Evolutionary conservation across 176 grass and related monocot species (phyloP).

Genomic region (Zoysia japonica): DNA sequence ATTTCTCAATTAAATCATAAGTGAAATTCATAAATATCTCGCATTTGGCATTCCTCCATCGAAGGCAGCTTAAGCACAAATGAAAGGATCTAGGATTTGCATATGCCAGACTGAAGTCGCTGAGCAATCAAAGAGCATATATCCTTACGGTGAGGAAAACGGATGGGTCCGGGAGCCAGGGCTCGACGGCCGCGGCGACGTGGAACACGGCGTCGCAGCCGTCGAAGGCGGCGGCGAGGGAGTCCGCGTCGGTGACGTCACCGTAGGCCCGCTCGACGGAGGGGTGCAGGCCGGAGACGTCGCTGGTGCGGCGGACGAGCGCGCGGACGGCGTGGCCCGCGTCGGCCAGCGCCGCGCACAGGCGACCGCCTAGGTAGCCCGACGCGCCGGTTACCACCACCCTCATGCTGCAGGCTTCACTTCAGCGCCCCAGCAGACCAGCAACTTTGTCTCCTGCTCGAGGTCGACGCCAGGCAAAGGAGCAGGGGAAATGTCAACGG

Average conservation of each 20-base stretch:
- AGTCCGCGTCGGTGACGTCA: conserved; percentile 71
- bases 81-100: neutral
- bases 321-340: conserved; percentile 69
- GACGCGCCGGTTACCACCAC: conserved; percentile 81
- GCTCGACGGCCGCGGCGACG: conserved; percentile 70
- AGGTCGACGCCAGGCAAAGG: neutral
- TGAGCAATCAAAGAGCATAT: neutral
- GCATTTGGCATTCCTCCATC: neutral
- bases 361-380: conserved; percentile 69
- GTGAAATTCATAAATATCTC: neutral
- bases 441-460: neutral
- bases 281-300: conserved; percentile 47
- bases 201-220: conserved; percentile 77
- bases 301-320: conserved; percentile 67
- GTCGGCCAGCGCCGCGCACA: conserved; percentile 60
- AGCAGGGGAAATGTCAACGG: neutral
- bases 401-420: conserved; percentile 41
- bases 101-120: neutral
- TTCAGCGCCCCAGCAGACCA: neutral
- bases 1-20: neutral
- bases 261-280: conserved; percentile 66
- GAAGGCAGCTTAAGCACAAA: neutral
- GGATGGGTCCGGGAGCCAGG: conserved; percentile 88
- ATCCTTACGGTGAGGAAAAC: conserved; percentile 49
- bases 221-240: conserved; percentile 62